Base-by-base conservation (phyloP, 441 rosid genomes). In the Mallotus repandus region DNA sequence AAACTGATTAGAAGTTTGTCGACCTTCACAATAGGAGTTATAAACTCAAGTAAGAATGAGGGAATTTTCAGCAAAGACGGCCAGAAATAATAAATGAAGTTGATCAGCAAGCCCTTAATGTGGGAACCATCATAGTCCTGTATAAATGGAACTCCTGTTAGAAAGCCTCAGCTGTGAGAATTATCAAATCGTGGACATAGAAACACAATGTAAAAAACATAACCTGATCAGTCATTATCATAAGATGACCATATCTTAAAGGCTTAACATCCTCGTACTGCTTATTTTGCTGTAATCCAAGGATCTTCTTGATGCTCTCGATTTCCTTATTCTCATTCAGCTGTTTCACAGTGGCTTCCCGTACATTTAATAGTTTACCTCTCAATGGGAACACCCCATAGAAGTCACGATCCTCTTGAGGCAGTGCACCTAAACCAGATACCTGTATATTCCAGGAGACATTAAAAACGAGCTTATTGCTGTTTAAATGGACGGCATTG, bases 181-280 rank as follows among this genome's bases (percentile, higher is more conserved):
- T 25, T 25, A 9, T 22, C 43, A 54, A 54, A 52, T 63, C 22
- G 3, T 76, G 63, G 48, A 6, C 19, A 32, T 62, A 19, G 7
- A n/a, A 10, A 72, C 61, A 52, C 55, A 56, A 60, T 35, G 58
- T 5, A 15, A 46, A 69, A 59, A 59, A 63, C 32, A 13, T 69
- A 59, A 90, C 99, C 93, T 93, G 99, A 78, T 96, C 98, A 6
- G 98, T 93, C 99, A 96, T 96, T 71, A 96, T 96, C 99, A 96
- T 96, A 88, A 96, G 68, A 81, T 87, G 94, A 73, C 98, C 99
- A 80, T 93, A 93, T 96, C 99, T 88, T 84, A 96, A 75, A 16
- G 97, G 73, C 81, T 88, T 96, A 71, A 89, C 86, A 81, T 68
- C 84, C 21, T 76, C 81, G 63, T 96, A 96, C 68, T 82, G 83